Conservation (phyloP, 768 basidiomycete species). For the Chiua virens region DNA sequence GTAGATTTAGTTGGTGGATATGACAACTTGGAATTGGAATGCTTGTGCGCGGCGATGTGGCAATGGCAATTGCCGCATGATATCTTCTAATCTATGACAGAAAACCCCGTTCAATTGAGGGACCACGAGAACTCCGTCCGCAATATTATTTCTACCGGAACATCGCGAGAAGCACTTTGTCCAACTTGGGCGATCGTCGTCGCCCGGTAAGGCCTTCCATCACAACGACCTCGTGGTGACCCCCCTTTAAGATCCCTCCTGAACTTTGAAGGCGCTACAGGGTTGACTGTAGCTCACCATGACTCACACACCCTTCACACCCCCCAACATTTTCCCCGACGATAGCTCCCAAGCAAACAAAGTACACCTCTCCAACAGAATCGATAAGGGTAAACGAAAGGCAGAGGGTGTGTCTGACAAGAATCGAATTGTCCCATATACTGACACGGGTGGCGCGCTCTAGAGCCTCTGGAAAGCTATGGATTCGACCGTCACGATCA, state of each 20-base stretch:
- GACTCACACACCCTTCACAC: conserved; percentile 4
- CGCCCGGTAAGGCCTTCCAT: conserved; percentile 8
- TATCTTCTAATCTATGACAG: too few species aligned
- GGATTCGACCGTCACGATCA: background rate
- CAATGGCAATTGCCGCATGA: too few species aligned
- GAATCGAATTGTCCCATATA: background rate
- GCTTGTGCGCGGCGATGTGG: too few species aligned
- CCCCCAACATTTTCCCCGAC: conserved; percentile 11
- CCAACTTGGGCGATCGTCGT: conserved; percentile 11
- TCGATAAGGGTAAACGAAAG: conserved; percentile 22
- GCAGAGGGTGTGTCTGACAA: conserved; percentile 11
- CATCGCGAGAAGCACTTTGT: conserved; percentile 3
- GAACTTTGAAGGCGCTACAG: background rate
- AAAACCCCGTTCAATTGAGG: background rate
- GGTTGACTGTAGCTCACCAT: conserved; percentile 2
- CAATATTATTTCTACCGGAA: background rate
- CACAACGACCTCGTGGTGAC: conserved; percentile 8
- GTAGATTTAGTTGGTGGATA: too few species aligned
- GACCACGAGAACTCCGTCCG: background rate
- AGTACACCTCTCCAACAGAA: background rate
- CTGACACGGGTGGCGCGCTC: background rate
- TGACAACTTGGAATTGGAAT: too few species aligned
- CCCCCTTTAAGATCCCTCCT: conserved; percentile 5
- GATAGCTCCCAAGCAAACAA: background rate
- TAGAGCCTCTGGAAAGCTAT: conserved; percentile 10